Percentiles rank a stretch among this genome's conserved stretches.
phyloP scores from a whole-genome alignment of 106 monocot genomes.

The Alisma plantagoaquatica region DNA sequence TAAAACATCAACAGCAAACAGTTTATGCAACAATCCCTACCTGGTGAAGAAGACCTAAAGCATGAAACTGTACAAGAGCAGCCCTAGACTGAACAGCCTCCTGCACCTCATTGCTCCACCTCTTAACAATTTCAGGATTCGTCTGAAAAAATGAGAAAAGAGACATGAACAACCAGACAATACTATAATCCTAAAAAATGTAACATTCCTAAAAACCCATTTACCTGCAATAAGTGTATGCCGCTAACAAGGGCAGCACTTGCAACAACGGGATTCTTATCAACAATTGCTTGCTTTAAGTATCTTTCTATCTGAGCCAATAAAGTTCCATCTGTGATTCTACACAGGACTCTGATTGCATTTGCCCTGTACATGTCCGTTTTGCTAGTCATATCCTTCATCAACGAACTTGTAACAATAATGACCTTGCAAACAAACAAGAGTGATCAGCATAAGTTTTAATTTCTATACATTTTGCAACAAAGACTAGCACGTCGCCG shows the following conservation, averaged over 20 bases:
- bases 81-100: slow-evolving; percentile 98
- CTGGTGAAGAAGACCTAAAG: slow-evolving; percentile 94
- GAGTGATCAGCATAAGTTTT: too few relatives aligned
- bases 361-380: slow-evolving; percentile 99
- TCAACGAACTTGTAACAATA: slow-evolving; percentile 97
- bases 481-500: too few relatives aligned
- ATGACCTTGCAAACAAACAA: slow-evolving; percentile 68
- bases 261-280: slow-evolving; percentile 97
- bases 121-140: slow-evolving; percentile 95
- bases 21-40: slow-evolving; percentile 25
- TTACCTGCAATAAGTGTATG: slow-evolving; percentile 91
- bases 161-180: not conserved
- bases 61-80: slow-evolving; percentile 98
- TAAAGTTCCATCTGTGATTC: slow-evolving; percentile 90
- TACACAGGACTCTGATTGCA: slow-evolving; percentile 94
- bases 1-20: too few relatives aligned
- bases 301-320: slow-evolving; percentile 98
- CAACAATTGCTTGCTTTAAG: slow-evolving; percentile 97
- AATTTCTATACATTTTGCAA: too few relatives aligned
- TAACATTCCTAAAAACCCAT: not conserved
- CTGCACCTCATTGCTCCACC: slow-evolving; percentile 99
- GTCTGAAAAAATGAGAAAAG: slow-evolving; percentile 33
- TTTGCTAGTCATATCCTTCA: slow-evolving; percentile 99
- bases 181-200: not conserved
- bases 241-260: slow-evolving; percentile 99